Base-by-base conservation (phyloP, 306 rosid species). In the Fragaria ananassa region DNA sequence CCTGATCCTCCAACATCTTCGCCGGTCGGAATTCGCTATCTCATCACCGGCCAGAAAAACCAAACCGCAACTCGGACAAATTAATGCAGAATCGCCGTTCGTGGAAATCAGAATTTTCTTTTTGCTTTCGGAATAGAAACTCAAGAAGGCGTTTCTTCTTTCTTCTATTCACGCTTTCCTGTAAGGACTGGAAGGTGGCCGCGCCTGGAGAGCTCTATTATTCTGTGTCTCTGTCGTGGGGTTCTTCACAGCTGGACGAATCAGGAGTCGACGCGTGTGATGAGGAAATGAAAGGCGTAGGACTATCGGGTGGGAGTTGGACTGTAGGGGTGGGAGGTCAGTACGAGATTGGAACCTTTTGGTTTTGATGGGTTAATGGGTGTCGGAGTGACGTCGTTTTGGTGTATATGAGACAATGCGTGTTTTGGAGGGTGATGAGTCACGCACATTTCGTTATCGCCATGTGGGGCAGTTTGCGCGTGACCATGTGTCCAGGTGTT, bases 1-100 rank as follows among this genome's bases (percentile, higher is more conserved):
- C 99, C 85, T 95, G 97, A 88, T 95, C 99, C 90, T 95, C 99
- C 91, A 95, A 91, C 99, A 95, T 95, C 77, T 81, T 74, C 35
- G 58, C 84, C 67, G 71, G 61, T 60, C 37, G 72, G 42, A n/a
- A 37, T 83, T 87, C 83, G 73, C 78, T 76, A 25, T 79, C 85
- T 70, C 57, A 10, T 74, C 66, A n/a, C 80, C 34, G 45, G 12
- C 49, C 49, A 7, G 19, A 27, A 10, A 1, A 31, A 7, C 17
- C 15, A 12, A 27, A 39, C 25, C 71, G 3, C 19, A 27, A 39
- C 42, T 39, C 67, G 17, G n/a, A 14, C 1, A 34, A 63, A 63
- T n/a, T n/a, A n/a, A n/a, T 63, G 68, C 23, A 34, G 45, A 63
- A 34, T 17, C 45, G 45, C 13, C 1, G 45, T 63, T 29, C 29